phyloP scores from a whole-genome alignment of 331 rosid genomes.

The Quercus phellos region DNA sequence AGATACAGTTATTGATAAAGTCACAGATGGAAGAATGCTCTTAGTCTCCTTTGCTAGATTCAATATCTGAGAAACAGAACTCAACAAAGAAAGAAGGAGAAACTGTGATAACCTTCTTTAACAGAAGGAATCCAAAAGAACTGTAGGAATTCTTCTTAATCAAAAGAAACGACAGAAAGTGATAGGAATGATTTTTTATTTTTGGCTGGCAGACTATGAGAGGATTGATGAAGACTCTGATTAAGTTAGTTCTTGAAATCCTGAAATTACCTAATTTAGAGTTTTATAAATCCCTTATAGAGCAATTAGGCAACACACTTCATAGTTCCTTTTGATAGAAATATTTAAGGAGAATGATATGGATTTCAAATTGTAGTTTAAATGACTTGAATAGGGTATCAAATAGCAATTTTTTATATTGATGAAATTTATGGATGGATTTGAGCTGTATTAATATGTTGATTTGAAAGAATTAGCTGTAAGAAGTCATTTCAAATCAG shows the following conservation, averaged over 20 bases:
- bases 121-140: too few relatives aligned
- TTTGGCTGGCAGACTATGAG: neutral
- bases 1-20: constrained; percentile 85
- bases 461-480: too few relatives aligned
- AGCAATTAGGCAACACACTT: neutral
- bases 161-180: neutral
- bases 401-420: too few relatives aligned
- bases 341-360: too few relatives aligned
- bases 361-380: too few relatives aligned
- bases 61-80: constrained; percentile 45
- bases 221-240: neutral
- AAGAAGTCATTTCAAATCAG: too few relatives aligned
- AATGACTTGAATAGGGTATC: too few relatives aligned
- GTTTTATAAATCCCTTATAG: neutral
- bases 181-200: neutral
- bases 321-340: too few relatives aligned
- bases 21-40: constrained; percentile 68
- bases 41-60: constrained; percentile 68
- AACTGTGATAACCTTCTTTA: too few relatives aligned
- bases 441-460: too few relatives aligned
- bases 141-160: neutral
- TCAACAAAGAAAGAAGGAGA: neutral
- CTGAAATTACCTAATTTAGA: neutral
- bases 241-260: neutral
- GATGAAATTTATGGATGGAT: too few relatives aligned